Conservation (phyloP, 441 rosid species). For the Populus tomentosa region DNA sequence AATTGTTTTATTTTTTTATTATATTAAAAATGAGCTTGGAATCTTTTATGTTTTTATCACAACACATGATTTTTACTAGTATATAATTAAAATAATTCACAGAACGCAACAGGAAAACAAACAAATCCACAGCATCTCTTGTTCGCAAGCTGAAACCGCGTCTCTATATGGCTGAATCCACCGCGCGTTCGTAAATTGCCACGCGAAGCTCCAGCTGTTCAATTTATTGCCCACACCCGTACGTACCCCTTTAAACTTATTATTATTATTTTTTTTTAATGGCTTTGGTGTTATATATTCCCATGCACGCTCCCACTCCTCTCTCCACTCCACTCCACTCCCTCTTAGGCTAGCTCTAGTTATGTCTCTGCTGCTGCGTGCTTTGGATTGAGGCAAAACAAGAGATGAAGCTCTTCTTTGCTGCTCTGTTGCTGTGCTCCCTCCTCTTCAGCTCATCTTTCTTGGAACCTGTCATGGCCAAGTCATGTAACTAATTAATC, state of each 20-base stretch:
- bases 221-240: conserved; percentile 1
- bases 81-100: background rate
- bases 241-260: background rate
- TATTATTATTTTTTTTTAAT: too few species aligned
- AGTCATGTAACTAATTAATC: conserved; percentile 17
- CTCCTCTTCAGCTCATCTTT: conserved; percentile 31
- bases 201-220: conserved; percentile 19
- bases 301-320: background rate
- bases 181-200: conserved; percentile 5
- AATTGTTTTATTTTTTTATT: too few species aligned
- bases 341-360: background rate
- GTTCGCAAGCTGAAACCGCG: conserved; percentile 18
- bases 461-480: conserved; percentile 26
- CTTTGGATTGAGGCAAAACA: background rate
- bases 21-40: too few species aligned
- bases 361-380: background rate
- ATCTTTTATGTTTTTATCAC: too few species aligned
- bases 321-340: background rate
- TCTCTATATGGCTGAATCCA: conserved; percentile 6
- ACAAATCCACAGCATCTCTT: background rate
- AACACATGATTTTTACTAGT: too few species aligned
- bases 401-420: conserved; percentile 32
- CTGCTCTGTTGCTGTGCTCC: conserved; percentile 28
- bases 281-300: background rate
- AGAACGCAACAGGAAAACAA: background rate